Evolutionary conservation across 306 rosid species (phyloP).

Genomic region (Luffa acutangula): DNA sequence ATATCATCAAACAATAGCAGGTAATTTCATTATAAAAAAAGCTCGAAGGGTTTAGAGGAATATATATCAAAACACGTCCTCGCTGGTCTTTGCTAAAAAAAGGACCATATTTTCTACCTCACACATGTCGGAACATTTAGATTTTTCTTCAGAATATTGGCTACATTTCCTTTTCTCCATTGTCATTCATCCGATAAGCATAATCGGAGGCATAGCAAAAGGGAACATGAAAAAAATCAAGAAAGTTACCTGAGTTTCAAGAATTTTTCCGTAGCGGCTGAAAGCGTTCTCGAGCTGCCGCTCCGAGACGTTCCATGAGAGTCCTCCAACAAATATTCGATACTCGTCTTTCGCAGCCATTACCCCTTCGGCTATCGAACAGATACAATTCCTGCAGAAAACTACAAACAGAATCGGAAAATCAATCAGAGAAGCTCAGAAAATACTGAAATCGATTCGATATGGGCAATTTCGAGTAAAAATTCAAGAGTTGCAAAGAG

Average conservation of each 20-base stretch:
- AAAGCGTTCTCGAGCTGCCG: conserved; percentile 84
- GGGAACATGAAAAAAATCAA: conserved; percentile 13
- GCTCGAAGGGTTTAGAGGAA: neutral
- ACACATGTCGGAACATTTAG: neutral
- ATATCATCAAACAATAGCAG: neutral
- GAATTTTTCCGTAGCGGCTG: conserved; percentile 66
- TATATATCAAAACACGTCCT: neutral
- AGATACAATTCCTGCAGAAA: neutral
- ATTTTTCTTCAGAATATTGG: neutral
- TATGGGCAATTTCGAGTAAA: neutral
- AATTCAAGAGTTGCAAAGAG: neutral
- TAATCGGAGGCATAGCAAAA: neutral
- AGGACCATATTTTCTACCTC: neutral
- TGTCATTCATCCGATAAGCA: neutral
- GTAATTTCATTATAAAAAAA: neutral
- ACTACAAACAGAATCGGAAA: neutral
- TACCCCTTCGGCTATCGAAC: conserved; percentile 2
- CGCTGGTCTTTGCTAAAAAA: neutral
- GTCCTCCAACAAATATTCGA: conserved; percentile 86
- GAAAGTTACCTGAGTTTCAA: conserved; percentile 60
- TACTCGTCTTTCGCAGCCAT: conserved; percentile 87
- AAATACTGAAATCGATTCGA: neutral
- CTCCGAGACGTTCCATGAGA: conserved; percentile 80
- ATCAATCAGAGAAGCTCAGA: neutral
- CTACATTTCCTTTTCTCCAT: neutral